Evolutionary conservation across 1,139 yeast genomes (phyloP), one percentile per base, ranked within the genome.

Genomic region (Pichia sp.): DNA sequence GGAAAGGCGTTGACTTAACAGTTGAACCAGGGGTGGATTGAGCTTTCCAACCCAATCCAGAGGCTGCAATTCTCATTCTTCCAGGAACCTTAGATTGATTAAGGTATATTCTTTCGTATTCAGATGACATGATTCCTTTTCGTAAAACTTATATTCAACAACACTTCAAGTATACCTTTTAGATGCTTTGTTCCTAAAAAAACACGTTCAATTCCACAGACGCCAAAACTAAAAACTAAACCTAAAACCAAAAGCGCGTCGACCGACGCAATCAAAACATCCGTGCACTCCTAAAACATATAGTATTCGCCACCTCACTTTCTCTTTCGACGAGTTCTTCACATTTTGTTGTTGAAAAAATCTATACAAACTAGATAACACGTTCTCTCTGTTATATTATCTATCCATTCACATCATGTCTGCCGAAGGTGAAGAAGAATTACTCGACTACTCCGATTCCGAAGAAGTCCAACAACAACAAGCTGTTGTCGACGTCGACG

Each of bases 351-450:
- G 36, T 33, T 33, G n/a, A 13, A 14, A 14, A 33, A 14, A 5
- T 29, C 13, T 22, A 22, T 22, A 22, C 25, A 22, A 22, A 22
- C 25, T 22, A 22, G 25, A 22, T 22, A 22, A 22, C 25, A 22
- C 25, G 25, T 22, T 3, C 25, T 22, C 25, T 22, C 25, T 22
- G 25, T 22, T 10, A n/a, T n/a, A 9, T 34, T n/a, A 9, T n/a
- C 22, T 34, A 34, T 34, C 45, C 18, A 31, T n/a, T 5, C 11
- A 13, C 41, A 45, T 30, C 14, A 82, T 82, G 87, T 82, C 95
- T 50, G 85, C 87, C 86, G 95, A 88, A 81, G 96, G 95, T 68
- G 98, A 91, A 86, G 98, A 91, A 87, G 99, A 93, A 80, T 83
- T 91, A 71, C 84, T 93, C 75, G 98, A 91, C 73, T 91, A 93